Evolutionary conservation across 306 rosid genomes (phyloP), one percentile per base, ranked within the genome.

Genomic region (Inga laurina): DNA sequence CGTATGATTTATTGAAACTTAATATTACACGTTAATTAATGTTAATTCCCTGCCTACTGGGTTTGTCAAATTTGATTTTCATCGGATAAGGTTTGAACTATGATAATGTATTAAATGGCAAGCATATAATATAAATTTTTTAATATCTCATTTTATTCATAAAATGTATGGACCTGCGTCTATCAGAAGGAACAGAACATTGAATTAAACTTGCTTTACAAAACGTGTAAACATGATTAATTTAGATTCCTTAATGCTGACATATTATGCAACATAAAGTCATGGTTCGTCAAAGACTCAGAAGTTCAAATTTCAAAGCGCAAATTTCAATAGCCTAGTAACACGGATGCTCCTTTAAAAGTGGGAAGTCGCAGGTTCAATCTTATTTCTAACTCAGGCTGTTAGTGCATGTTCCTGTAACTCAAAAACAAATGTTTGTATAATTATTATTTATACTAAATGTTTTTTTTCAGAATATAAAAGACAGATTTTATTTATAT

Each of bases 1-100:
- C 22, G 14, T 70, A 10, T 76, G 84, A 84, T 84, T 37, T 21
- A 19, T 21, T 37, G 70, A 65, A 65, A 13, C 43, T 32, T 30
- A 65, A 32, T 30, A 15, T 43, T 7, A 14, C 70, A 32, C n/a
- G 39, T 34, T 12, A 30, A 30, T 65, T 14, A 30, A 65, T 65
- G 24, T 10, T 59, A 30, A 65, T 27, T 65, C 41, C 5, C 70
- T 30, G 39, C 68, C 35, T 24, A 7, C 7, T 10, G 5, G 68
- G 32, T 12, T n/a, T 65, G 70, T 65, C 70, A 65, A 65, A 62
- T 62, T 62, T 62, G 37, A 18, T 62, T 30, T 62, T 1, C 68
- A 5, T 13, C 2, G 37, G 37, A 62, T 62, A 62, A 24, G 37
- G 8, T 62, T 62, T 11, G 68, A 62, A 27, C 37, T 27, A 27